A percentile compares a stretch with the other conserved stretches of the same genome.
Conservation (phyloP, 495 filamentous ascomycete genomes). For the Glarea lozoyensis region DNA sequence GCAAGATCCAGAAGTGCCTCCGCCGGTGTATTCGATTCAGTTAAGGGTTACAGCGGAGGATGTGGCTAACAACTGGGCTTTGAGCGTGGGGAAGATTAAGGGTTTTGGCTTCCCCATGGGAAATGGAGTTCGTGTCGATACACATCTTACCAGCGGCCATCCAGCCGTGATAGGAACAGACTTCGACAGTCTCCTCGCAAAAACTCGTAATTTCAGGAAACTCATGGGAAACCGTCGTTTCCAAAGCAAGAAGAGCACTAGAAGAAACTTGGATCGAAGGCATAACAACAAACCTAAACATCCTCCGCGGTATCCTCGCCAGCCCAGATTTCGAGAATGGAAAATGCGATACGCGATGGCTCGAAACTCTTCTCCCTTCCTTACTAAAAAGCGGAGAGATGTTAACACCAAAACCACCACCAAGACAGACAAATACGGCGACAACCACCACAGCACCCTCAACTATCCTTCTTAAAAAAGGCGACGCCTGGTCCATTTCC, state of each 20-base stretch:
- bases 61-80: conserved; percentile 38
- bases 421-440: background rate
- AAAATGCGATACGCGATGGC: conserved; percentile 47
- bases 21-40: conserved; percentile 38
- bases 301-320: conserved; percentile 43
- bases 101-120: conserved; percentile 44
- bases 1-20: conserved; percentile 22
- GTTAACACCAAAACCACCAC: conserved; percentile 12
- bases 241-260: conserved; percentile 44
- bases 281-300: conserved; percentile 45
- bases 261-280: conserved; percentile 43
- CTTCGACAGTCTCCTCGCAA: conserved; percentile 52
- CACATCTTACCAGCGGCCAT: conserved; percentile 33
- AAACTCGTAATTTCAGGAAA: conserved; percentile 50
- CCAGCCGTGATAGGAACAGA: conserved; percentile 39
- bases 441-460: conserved; percentile 15
- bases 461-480: conserved; percentile 41
- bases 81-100: conserved; percentile 50
- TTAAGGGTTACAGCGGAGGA: conserved; percentile 51
- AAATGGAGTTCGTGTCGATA: conserved; percentile 49
- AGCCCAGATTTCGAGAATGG: conserved; percentile 37
- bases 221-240: conserved; percentile 39
- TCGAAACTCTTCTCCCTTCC: conserved; percentile 36
- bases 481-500: conserved; percentile 47
- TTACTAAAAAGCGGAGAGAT: conserved; percentile 26